These are phyloP conservation scores for Rhynchosporium secalis DNA, from an alignment of 2,329 filamentous ascomycete genomes.

Conservation along the genomic window DNA sequence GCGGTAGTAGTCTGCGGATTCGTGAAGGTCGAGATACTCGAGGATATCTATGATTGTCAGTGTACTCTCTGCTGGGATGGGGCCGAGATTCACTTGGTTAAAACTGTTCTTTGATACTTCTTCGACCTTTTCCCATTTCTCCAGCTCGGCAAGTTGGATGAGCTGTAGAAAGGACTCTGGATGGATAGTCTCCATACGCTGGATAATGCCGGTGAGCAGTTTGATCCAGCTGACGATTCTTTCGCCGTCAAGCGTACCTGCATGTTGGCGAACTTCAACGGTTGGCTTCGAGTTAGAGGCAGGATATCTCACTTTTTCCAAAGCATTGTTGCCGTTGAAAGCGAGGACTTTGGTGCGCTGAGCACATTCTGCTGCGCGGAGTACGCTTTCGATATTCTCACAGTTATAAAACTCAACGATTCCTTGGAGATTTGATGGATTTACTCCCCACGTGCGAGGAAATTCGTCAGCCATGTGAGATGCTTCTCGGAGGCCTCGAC, in stretches of 20 bases:
- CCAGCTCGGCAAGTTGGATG: not conserved
- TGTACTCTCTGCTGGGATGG: conserved; percentile 9
- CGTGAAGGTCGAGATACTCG: not conserved
- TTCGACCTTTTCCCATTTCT: conserved; percentile 12
- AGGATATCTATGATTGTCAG: conserved; percentile 16
- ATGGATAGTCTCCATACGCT: conserved; percentile 8
- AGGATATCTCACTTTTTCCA: not conserved
- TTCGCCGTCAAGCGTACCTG: conserved; percentile 26
- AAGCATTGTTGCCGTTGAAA: not conserved
- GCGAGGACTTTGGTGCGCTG: not conserved
- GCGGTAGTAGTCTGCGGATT: conserved; percentile 5
- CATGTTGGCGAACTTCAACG: conserved; percentile 36
- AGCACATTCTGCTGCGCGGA: not conserved
- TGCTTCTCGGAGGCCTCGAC: not conserved
- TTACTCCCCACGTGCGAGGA: not conserved
- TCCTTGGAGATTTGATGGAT: not conserved
- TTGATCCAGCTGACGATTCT: conserved; percentile 28
- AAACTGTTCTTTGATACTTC: not conserved
- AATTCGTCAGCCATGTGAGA: not conserved
- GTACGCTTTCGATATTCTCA: not conserved
- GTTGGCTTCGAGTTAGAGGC: conserved; percentile 12
- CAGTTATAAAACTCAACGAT: not conserved
- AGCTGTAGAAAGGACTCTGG: not conserved
- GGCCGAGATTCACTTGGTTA: conserved; percentile 4
- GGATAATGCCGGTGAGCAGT: conserved; percentile 23